Evolutionary conservation across 495 filamentous ascomycete genomes (phyloP), one percentile per base, ranked within the genome.

Genomic region (Lasiosphaeriaceae sp.): DNA sequence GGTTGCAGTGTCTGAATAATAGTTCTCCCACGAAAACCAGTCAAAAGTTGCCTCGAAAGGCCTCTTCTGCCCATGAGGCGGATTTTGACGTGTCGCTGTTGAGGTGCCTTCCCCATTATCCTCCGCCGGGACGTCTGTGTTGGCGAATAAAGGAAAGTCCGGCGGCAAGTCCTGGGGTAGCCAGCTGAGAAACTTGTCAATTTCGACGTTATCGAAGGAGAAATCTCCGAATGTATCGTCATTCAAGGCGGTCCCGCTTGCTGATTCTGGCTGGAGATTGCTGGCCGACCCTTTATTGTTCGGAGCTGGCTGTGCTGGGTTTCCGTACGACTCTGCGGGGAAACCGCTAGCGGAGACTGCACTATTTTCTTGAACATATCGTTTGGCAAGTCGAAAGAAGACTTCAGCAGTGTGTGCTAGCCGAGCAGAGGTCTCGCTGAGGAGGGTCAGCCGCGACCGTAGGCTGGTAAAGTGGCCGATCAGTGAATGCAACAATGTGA

Each of bases 21-120:
- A 52, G 6, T 37, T 41, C 37, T 43, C 50, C 50, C 50, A 52
- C 5, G 50, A 52, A 39, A 52, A 52, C 50, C 50, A 52, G 50
- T 52, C 50, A 41, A 52, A 52, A 14, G 50, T 43, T 16, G 50
- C 50, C 19, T 43, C 31, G 2, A 52, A 52, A 4, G 50, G 50
- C 3, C 50, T 29, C 50, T 52, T 52, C 35, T 52, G 50, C 4
- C 50, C 50, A 14, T 29, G 50, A 2, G 2, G 35, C 29, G 2
- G 12, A 17, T 43, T n/a, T 43, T 47, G 12, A 22, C 20, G 45
- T 22, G 20, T 1, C 20, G 45, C 3, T 16, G 20, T 21, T 47
- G 39, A 21, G n/a, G 22, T 6, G 1, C 19, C 20, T 19, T n/a
- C n/a, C n/a, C 16, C 20, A 22, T 19, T 14, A 43, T 19, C 45